phyloP scores from a whole-genome alignment of 768 basidiomycete species.

The Boletellus sp. region DNA sequence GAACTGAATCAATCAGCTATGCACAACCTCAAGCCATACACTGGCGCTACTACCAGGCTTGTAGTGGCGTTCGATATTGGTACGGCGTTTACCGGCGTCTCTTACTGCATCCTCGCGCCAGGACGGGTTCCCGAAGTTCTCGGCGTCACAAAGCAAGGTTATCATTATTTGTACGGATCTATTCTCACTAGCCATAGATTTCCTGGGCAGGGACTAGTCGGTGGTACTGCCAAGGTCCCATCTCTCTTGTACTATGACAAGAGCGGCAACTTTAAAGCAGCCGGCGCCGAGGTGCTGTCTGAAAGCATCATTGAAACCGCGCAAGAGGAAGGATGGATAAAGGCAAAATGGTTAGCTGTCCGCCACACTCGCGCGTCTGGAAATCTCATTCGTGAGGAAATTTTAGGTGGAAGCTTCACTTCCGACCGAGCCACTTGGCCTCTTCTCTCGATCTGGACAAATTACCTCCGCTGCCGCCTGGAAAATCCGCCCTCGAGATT shows the following conservation, averaged over 20 bases:
- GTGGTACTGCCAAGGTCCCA: conserved; percentile 42
- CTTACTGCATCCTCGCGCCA: conserved; percentile 27
- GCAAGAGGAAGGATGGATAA: conserved; percentile 24
- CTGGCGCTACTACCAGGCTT: conserved; percentile 26
- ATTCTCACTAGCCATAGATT: conserved; percentile 29
- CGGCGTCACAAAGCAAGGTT: conserved; percentile 6
- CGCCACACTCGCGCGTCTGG: neutral
- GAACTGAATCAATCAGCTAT: neutral
- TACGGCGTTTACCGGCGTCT: conserved; percentile 44
- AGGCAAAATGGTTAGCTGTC: conserved; percentile 17
- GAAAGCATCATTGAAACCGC: conserved; percentile 33
- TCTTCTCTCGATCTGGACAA: conserved; percentile 18
- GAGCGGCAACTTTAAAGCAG: conserved; percentile 33
- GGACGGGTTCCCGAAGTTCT: conserved; percentile 10
- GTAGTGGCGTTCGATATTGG: conserved; percentile 48
- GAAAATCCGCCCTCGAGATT: conserved; percentile 9
- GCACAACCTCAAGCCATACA: conserved; percentile 1
- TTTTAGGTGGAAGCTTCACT: conserved; percentile 26
- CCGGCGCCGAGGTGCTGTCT: conserved; percentile 37
- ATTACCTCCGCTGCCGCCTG: conserved; percentile 29
- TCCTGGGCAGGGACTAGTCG: conserved; percentile 36
- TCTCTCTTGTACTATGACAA: conserved; percentile 43
- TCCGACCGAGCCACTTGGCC: conserved; percentile 12
- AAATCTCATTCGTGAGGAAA: neutral
- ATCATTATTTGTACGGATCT: neutral